A percentile compares a stretch with the other conserved stretches of the same genome.
phyloP scores from a whole-genome alignment of 2,329 filamentous ascomycete species.

The Pyrenochaeta sp. region DNA sequence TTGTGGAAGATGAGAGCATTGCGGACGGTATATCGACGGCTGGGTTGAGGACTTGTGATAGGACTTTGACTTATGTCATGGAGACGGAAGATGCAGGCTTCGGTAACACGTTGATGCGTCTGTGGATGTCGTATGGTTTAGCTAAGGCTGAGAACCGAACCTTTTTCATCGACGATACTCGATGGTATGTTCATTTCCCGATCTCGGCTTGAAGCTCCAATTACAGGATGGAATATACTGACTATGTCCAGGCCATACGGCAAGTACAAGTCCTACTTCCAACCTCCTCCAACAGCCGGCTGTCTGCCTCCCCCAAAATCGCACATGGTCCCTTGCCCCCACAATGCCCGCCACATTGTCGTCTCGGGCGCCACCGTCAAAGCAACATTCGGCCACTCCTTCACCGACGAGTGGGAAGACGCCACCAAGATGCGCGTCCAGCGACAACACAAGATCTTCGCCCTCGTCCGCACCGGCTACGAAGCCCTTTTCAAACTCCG shows the following conservation, averaged over 20 bases:
- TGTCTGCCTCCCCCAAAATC: constrained; percentile 77
- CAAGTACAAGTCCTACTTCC: constrained; percentile 75
- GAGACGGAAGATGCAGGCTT: constrained; percentile 78
- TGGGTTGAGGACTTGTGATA: constrained; percentile 67
- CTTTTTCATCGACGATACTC: constrained; percentile 85
- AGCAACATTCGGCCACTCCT: constrained; percentile 68
- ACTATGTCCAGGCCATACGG: constrained; percentile 70
- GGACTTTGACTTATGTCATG: constrained; percentile 78
- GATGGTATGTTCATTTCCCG: constrained; percentile 69
- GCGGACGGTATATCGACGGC: constrained; percentile 35
- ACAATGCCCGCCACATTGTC: constrained; percentile 75
- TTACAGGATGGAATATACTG: no score
- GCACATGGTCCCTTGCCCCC: constrained; percentile 81
- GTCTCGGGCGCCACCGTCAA: constrained; percentile 73
- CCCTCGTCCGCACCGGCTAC: constrained; percentile 73
- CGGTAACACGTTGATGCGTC: constrained; percentile 75
- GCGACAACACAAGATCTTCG: constrained; percentile 69
- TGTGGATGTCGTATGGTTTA: constrained; percentile 86
- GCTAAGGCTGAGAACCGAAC: constrained; percentile 75
- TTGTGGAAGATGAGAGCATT: constrained; percentile 48
- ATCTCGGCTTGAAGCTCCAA: no score
- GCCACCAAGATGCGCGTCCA: constrained; percentile 58
- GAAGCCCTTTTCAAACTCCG: constrained; percentile 76
- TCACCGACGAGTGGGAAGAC: constrained; percentile 63
- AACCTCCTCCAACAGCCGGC: constrained; percentile 67